Evolutionary conservation across 305 asterid species (phyloP), one percentile per base, ranked within the genome.

Genomic region (Salvia sclarea): DNA sequence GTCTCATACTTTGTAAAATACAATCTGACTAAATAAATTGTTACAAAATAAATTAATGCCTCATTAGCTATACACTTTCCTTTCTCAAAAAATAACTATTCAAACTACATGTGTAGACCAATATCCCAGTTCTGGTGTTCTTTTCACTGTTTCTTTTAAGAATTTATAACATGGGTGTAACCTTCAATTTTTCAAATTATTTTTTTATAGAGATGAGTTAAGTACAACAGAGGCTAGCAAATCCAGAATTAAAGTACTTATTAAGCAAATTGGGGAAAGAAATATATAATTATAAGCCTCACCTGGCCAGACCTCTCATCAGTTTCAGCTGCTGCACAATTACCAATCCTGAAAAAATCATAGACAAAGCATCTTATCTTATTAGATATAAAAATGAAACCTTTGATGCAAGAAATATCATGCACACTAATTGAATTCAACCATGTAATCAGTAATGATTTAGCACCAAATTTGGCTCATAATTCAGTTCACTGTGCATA

Each of bases 261-360:
- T 16, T 20, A 18, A 8, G 55, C 17, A 56, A 30, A 28, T 37
- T 12, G 6, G 64, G 20, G 53, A 48, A 66, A 30, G 22, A 44
- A 56, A 55, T 12, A 56, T 48, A 56, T 50, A 71, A 50, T 57
- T 52, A 59, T 25, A 49, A 59, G 70, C 58, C 79, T 82, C 76
- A 89, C 98, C 96, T 92, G 98, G 71, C 68, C 75, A 69, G 74
- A 73, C 78, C 83, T 85, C 31, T 78, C 80, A 64, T 85, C 88
- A 47, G 31, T 65, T 35, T 79, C 91, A 28, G 86, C 81, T 61
- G 76, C 68, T 31, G 71, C 64, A 60, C 47, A 66, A 71, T 70
- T 74, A 14, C 78, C 77, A 55, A 79, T 70, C 90, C 96, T 92
- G 91, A 50, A 54, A 76, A 71, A 16, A 55, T 71, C 35, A 63